Evolutionary conservation across 2,329 filamentous ascomycete species (phyloP), one percentile per base, ranked within the genome.

Genomic region (Akanthomyces dipterigenus): DNA sequence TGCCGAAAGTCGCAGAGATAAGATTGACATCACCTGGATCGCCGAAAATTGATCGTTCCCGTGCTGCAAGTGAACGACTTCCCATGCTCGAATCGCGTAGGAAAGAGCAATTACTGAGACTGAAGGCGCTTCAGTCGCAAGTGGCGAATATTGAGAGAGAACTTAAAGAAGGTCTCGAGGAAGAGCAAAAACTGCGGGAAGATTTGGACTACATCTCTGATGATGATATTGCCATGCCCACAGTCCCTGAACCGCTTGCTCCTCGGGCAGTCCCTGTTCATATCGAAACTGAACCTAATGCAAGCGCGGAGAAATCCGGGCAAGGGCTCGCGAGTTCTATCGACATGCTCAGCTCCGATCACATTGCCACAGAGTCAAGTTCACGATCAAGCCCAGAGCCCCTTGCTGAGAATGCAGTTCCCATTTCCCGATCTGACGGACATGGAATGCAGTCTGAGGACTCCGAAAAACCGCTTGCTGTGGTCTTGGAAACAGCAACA

Each of bases 91-190:
- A 75, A 65, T 72, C 73, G 24, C 71, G 68, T 45, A 67, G 74
- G 34, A 70, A 65, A 56, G 70, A 73, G 26, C 70, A 83, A 65
- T 74, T 78, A 61, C 72, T 76, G n/a, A 80, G 76, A 63, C 67
- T 85, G 20, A 75, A 76, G 59, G 70, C 74, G 22, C 67, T 83
- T 40, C 74, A 79, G 62, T 76, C 78, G 5, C 77, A 83, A 67
- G 73, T 81, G 24, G 72, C 73, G 22, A 76, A 73, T 20, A 75
- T 85, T 40, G 74, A 83, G 67, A 75, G 75, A 26, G 82, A 84
- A 63, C 74, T 81, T 16, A 71, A 74, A 28, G 69, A 72, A n/a
- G 74, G 73, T 28, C 63, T 71, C 50, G 65, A 66, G 6, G 73
- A 75, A 56, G 73, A 74, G 63, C 65, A 74, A 55, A 68, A 65